Percentiles rank a stretch among this genome's conserved stretches.
Evolutionary conservation across 2,329 filamentous ascomycete genomes (phyloP).

Genomic region (Fusarium marasasianum): DNA sequence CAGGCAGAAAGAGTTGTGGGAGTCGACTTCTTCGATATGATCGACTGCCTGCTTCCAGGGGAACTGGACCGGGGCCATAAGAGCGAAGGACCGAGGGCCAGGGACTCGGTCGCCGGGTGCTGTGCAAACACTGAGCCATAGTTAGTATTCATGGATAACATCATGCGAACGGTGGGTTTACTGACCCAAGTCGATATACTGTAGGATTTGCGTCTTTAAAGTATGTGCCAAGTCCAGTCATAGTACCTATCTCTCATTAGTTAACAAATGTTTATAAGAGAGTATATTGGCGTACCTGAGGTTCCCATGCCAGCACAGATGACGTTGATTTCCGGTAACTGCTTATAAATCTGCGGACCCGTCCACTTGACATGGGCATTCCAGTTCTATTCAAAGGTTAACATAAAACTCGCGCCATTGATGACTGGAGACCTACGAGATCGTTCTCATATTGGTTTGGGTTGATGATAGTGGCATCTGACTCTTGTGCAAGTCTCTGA

Average conservation of each 20-base stretch:
- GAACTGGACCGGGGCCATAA: constrained; percentile 62
- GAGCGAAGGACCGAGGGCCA: constrained; percentile 63
- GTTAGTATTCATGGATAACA: background rate
- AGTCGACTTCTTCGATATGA: constrained; percentile 64
- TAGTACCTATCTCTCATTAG: constrained; percentile 45
- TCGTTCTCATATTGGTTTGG: constrained; percentile 67
- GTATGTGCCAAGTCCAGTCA: constrained; percentile 60
- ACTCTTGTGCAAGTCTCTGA: constrained; percentile 52
- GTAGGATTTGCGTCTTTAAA: constrained; percentile 61
- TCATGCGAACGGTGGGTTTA: rapidly evolving
- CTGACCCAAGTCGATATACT: constrained; percentile 50
- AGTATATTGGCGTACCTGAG: constrained; percentile 52
- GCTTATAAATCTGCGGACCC: constrained; percentile 65
- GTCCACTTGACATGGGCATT: constrained; percentile 67
- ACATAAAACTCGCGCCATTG: rapidly evolving
- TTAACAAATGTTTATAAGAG: constrained; percentile 1
- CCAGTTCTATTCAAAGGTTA: constrained; percentile 54
- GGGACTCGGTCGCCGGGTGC: constrained; percentile 66
- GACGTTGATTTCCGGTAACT: constrained; percentile 65
- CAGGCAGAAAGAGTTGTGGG: constrained; percentile 60
- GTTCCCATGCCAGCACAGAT: constrained; percentile 68
- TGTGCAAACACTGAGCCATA: constrained; percentile 62
- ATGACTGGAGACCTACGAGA: constrained; percentile 34
- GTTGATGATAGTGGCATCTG: constrained; percentile 59
- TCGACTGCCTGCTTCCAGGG: constrained; percentile 67